Percentiles rank a stretch among this genome's conserved stretches.
Conservation (phyloP, 2,329 filamentous ascomycete species). For the Corinectria fuckeliana region DNA sequence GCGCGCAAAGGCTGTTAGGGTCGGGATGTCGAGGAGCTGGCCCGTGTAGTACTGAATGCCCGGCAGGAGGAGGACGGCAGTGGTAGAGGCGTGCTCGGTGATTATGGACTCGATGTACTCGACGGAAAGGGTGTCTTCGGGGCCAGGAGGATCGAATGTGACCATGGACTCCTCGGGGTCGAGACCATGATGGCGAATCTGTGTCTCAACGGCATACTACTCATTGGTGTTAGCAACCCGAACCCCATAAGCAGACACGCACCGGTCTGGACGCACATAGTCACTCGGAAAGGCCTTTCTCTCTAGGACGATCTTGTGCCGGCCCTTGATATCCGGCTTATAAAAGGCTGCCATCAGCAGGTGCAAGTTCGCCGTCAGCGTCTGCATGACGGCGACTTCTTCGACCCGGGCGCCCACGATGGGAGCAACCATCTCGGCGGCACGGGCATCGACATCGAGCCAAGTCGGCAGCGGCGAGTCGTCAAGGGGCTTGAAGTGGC, state of each 20-base stretch:
- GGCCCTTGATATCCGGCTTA: constrained; percentile 60
- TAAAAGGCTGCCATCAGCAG: constrained; percentile 84
- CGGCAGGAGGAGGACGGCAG: constrained; percentile 77
- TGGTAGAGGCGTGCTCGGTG: constrained; percentile 69
- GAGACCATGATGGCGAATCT: constrained; percentile 72
- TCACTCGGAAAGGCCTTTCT: constrained; percentile 87
- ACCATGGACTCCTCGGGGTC: constrained; percentile 71
- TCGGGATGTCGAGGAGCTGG: constrained; percentile 79
- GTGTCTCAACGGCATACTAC: constrained; percentile 79
- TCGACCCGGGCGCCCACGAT: constrained; percentile 72
- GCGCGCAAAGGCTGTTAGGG: constrained; percentile 77
- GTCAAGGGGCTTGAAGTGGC: constrained; percentile 75
- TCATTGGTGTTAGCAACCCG: constrained; percentile 10
- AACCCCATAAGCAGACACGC: not conserved
- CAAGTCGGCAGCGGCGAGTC: constrained; percentile 72
- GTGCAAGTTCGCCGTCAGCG: constrained; percentile 79
- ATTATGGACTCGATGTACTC: constrained; percentile 75
- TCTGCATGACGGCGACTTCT: constrained; percentile 85
- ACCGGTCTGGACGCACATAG: constrained; percentile 58
- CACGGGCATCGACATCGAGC: constrained; percentile 74
- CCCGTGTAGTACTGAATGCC: constrained; percentile 89
- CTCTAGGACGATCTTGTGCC: constrained; percentile 80
- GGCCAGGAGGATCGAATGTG: constrained; percentile 64
- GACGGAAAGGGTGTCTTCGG: constrained; percentile 64
- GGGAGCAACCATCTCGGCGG: constrained; percentile 68